Evolutionary conservation across 495 filamentous ascomycete genomes (phyloP).

Genomic region (Bryoglossum gracile): DNA sequence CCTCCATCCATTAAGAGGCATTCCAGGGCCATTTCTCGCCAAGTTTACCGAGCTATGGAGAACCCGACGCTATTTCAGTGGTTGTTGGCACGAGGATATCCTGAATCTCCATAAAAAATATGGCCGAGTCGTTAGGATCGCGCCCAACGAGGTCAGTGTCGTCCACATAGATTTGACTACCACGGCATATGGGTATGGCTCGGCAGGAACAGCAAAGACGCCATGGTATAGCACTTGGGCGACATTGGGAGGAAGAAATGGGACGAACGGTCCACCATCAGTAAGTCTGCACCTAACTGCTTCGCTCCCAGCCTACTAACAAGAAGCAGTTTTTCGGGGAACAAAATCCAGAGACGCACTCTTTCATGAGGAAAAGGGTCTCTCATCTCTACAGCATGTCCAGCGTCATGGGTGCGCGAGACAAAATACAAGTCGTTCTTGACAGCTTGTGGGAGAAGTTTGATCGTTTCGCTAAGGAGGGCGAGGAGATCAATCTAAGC

Average conservation of each 20-base stretch:
- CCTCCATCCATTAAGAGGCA: not conserved
- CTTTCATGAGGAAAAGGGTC: not conserved
- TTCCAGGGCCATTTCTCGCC: conserved; percentile 21
- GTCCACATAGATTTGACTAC: conserved; percentile 7
- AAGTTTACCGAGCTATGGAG: conserved; percentile 25
- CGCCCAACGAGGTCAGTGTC: conserved; percentile 33
- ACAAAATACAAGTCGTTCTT: not conserved
- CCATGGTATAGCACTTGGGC: not conserved
- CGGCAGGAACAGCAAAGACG: not conserved
- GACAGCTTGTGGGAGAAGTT: not conserved
- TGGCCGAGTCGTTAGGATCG: conserved; percentile 21
- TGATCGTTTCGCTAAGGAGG: not conserved
- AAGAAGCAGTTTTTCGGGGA: not conserved
- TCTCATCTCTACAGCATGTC: not conserved
- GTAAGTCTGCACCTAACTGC: not conserved
- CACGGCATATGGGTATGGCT: not conserved
- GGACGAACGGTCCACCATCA: not conserved
- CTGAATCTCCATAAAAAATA: conserved; percentile 27
- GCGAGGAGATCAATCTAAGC: not conserved
- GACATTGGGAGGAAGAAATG: not conserved
- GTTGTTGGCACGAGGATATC: conserved; percentile 14
- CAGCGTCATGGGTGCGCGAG: not conserved
- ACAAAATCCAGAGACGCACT: not conserved
- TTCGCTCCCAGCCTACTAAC: not conserved
- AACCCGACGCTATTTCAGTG: conserved; percentile 10